A percentile compares a stretch with the other conserved stretches of the same genome.
phyloP scores from a whole-genome alignment of 768 basidiomycete species.

The Macrocybe gigantea region DNA sequence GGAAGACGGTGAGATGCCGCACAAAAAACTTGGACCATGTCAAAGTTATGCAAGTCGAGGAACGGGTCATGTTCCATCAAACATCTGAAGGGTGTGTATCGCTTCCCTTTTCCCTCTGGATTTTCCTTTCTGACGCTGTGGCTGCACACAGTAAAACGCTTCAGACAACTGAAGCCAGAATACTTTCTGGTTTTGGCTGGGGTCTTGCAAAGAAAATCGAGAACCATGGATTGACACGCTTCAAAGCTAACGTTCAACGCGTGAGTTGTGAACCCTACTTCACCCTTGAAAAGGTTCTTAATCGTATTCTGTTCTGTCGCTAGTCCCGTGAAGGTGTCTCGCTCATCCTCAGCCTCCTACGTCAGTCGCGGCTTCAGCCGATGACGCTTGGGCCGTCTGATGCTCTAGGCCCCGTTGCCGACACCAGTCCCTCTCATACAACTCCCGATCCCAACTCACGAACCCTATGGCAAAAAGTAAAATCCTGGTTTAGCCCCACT shows the following conservation, averaged over 20 bases:
- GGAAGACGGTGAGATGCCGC: conserved; percentile 66
- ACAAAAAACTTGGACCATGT: conserved; percentile 93
- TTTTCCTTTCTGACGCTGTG: background rate
- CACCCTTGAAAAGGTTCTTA: background rate
- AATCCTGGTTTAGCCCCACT: conserved; percentile 34
- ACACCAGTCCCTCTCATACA: conserved; percentile 3
- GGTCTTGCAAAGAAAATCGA: conserved; percentile 85
- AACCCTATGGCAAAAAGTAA: conserved; percentile 33
- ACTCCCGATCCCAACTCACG: conserved; percentile 3
- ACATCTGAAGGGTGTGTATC: conserved; percentile 59
- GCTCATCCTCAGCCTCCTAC: conserved; percentile 70
- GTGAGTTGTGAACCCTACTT: conserved; percentile 33
- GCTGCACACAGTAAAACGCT: conserved; percentile 55
- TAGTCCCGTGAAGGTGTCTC: conserved; percentile 88
- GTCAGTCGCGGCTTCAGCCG: conserved; percentile 67
- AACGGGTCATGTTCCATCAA: conserved; percentile 69
- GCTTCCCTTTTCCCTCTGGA: background rate
- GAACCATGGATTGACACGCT: conserved; percentile 74
- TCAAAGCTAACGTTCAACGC: conserved; percentile 83
- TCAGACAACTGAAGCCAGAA: conserved; percentile 82
- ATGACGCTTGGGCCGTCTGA: conserved; percentile 40
- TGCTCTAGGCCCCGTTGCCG: conserved; percentile 12
- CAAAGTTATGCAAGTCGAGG: conserved; percentile 90
- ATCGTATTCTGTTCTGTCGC: conserved; percentile 6
- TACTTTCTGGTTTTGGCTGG: conserved; percentile 89